These are phyloP conservation scores for Solanum chacoense DNA, from an alignment of 305 asterid species.

Conservation along the genomic window DNA sequence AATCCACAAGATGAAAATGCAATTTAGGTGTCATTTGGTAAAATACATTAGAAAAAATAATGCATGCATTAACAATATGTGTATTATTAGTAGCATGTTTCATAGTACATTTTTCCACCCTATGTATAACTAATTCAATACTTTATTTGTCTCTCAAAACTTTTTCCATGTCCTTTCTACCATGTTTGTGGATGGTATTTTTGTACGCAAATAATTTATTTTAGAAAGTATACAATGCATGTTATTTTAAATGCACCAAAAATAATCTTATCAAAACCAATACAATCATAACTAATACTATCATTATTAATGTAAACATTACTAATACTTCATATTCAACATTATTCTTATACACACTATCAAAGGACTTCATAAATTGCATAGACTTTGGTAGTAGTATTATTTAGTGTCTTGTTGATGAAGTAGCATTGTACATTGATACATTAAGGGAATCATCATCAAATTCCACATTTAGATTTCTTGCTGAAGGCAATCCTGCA, in stretches of 20 bases:
- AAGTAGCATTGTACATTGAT: slow-evolving; percentile 18
- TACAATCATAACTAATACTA: too few relatives aligned
- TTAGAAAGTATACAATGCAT: neutral
- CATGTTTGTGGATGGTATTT: neutral
- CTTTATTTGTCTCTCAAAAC: neutral
- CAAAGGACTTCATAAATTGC: neutral
- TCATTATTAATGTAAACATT: too few relatives aligned
- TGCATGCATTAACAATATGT: neutral
- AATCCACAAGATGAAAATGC: neutral
- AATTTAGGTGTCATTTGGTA: neutral
- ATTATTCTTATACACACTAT: too few relatives aligned
- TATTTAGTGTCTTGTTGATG: neutral
- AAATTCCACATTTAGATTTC: slow-evolving; percentile 24
- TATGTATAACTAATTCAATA: neutral
- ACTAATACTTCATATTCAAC: too few relatives aligned
- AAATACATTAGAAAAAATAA: neutral
- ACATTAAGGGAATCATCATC: slow-evolving; percentile 27
- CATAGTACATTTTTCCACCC: neutral
- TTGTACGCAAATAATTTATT: neutral
- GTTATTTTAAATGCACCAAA: too few relatives aligned
- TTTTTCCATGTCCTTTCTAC: too few relatives aligned
- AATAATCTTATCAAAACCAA: neutral
- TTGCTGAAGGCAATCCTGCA: slow-evolving; percentile 68
- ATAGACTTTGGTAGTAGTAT: neutral
- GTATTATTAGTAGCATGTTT: neutral